Percentiles rank a stretch among this genome's conserved stretches.
These are phyloP conservation scores for Candida sithepensis DNA, from an alignment of 805 yeast species.

Conservation along the genomic window DNA sequence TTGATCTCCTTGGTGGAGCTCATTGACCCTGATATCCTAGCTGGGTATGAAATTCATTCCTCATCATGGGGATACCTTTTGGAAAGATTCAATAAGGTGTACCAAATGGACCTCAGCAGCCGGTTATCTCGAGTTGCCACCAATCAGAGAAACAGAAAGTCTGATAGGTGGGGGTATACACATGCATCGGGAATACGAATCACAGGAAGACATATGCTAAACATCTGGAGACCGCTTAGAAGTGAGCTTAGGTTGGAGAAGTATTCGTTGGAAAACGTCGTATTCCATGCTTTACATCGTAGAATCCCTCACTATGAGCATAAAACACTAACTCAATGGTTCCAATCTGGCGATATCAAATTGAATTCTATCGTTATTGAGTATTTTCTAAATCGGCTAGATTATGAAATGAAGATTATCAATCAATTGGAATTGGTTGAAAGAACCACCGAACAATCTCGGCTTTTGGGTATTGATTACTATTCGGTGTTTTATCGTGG, in stretches of 20 bases:
- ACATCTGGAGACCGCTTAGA: slow-evolving; percentile 77
- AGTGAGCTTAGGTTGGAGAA: slow-evolving; percentile 58
- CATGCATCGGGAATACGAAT: slow-evolving; percentile 69
- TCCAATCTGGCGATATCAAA: slow-evolving; percentile 22
- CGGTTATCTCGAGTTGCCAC: slow-evolving; percentile 57
- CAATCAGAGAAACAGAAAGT: slow-evolving; percentile 48
- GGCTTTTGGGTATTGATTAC: slow-evolving; percentile 86
- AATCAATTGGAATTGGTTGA: slow-evolving; percentile 62
- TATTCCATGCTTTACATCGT: slow-evolving; percentile 62
- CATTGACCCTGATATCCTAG: slow-evolving; percentile 82
- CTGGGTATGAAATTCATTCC: slow-evolving; percentile 80
- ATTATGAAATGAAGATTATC: slow-evolving; percentile 44
- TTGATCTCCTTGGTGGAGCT: slow-evolving; percentile 52
- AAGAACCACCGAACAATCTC: slow-evolving; percentile 75
- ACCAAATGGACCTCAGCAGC: slow-evolving; percentile 51
- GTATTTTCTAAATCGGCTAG: slow-evolving; percentile 45
- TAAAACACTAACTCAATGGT: slow-evolving; percentile 46
- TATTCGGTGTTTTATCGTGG: slow-evolving; percentile 85
- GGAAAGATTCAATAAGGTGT: slow-evolving; percentile 50
- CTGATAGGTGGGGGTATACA: slow-evolving; percentile 77
- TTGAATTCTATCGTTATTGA: slow-evolving; percentile 35
- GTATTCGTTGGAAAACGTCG: slow-evolving; percentile 75
- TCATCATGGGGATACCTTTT: slow-evolving; percentile 88
- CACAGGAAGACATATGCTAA: slow-evolving; percentile 79
- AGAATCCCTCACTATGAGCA: slow-evolving; percentile 62